Evolutionary conservation across 768 basidiomycete genomes (phyloP).

Genomic region (Ephemerocybe angulata): DNA sequence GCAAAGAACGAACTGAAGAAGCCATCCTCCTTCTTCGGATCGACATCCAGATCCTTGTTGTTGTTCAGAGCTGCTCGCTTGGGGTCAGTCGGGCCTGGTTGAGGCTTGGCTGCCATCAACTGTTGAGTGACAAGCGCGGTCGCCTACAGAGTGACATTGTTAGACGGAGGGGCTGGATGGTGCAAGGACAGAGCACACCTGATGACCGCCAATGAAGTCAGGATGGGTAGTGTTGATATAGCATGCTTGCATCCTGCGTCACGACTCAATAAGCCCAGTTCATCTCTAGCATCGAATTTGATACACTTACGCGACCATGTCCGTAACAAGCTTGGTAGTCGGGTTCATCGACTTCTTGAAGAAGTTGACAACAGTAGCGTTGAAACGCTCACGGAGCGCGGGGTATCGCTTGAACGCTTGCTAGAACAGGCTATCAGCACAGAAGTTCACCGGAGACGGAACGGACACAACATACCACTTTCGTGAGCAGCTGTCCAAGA

Average conservation of each 20-base stretch:
- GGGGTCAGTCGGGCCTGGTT: constrained; percentile 53
- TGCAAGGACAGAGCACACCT: no score
- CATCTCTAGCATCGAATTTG: background rate
- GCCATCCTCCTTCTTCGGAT: constrained; percentile 84
- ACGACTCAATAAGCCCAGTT: background rate
- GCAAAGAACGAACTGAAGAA: constrained; percentile 97
- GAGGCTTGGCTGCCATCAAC: constrained; percentile 76
- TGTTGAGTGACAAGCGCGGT: constrained; percentile 85
- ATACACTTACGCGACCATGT: constrained; percentile 79
- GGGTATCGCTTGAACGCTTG: constrained; percentile 96
- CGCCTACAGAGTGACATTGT: constrained; percentile 45
- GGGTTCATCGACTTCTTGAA: constrained; percentile 93
- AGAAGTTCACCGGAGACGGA: background rate
- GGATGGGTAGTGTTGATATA: constrained; percentile 99
- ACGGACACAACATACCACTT: constrained; percentile 62
- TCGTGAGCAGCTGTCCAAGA: constrained; percentile 82
- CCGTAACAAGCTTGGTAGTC: constrained; percentile 89
- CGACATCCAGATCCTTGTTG: constrained; percentile 91
- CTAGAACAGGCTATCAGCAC: constrained; percentile 37
- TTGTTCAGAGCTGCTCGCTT: constrained; percentile 91
- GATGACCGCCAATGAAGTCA: constrained; percentile 96
- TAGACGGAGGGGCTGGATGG: no score
- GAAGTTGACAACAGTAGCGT: constrained; percentile 92
- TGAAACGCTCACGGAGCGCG: constrained; percentile 94
- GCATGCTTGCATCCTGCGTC: constrained; percentile 88